Evolutionary conservation across 2,329 filamentous ascomycete species (phyloP), one percentile per base, ranked within the genome.

Genomic region (Rhynchosporium secalis): DNA sequence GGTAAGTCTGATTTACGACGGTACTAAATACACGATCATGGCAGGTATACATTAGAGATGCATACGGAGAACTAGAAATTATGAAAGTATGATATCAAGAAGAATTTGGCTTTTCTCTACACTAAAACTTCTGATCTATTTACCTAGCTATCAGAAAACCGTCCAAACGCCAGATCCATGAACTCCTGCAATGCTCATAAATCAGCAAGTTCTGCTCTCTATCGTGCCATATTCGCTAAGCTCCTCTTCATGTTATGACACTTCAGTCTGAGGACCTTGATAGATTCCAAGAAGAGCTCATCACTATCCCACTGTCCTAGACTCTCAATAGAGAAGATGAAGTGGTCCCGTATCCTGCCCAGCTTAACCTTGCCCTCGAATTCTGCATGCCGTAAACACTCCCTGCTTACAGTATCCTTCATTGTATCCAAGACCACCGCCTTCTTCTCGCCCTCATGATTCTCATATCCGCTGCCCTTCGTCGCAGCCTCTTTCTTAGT

Each of bases 301-400:
- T 98, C 94, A 73, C 92, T 96, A 63, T 95, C 88, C 81, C 92
- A 96, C 78, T 99, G 95, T 5, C 95, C 96, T 0, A 92, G 89
- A 80, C 93, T 97, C 81, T 99, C 95, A 41, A 99, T 83, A 60
- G 87, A 89, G 81, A 95, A 99, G 77, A 99, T 98, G 76, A 99
- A 99, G 79, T 99, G 96, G 76, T 99, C 95, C 68, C 92, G 83
- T 71, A 92, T 81, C 60, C 96, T 84, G 48, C 95, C 95, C 38
- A 99, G 85, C 81, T 92, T 93, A 67, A 99, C 95, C 81, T 97
- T 99, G 74, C 87, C 91, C 77, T 95, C 86, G 78, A 99, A 98
- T 78, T 98, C 95, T 31, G 88, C 83, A 75, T 99, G 94, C 56
- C 95, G 86, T 73, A 99, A 78, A 72, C 90, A 95, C 78, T 99